Conservation (phyloP, 257 asterid species). For the Nicotiana paniculata region DNA sequence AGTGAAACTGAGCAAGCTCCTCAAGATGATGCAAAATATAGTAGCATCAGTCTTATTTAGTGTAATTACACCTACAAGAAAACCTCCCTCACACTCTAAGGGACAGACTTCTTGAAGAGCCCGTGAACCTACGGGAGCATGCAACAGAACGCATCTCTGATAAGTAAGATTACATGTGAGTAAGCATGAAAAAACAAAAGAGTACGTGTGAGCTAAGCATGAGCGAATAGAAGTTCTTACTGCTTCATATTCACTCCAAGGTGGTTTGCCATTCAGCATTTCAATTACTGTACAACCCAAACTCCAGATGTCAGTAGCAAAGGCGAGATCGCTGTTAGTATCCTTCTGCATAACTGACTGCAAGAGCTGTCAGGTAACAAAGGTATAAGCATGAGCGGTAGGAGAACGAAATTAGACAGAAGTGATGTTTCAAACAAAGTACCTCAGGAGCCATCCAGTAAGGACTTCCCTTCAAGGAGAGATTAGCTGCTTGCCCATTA, state of each 20-base stretch:
- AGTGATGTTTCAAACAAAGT: constrained; percentile 9
- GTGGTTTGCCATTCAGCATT: constrained; percentile 87
- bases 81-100: neutral
- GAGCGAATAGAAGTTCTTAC: constrained; percentile 23
- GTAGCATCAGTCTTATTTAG: neutral
- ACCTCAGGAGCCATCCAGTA: constrained; percentile 99
- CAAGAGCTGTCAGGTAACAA: constrained; percentile 48
- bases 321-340: constrained; percentile 47
- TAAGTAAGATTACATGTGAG: neutral
- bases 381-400: constrained; percentile 14
- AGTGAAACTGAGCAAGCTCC: neutral
- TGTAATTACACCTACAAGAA: neutral
- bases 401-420: neutral
- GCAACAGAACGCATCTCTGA: neutral
- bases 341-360: constrained; percentile 49
- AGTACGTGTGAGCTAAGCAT: neutral
- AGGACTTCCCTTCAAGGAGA: constrained; percentile 90
- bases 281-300: constrained; percentile 89
- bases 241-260: constrained; percentile 95
- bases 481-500: constrained; percentile 56
- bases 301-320: constrained; percentile 90
- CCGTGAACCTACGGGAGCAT: neutral
- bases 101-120: neutral
- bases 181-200: neutral
- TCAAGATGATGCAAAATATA: neutral